Evolutionary conservation across 139 green algal species (phyloP), one percentile per base, ranked within the genome.

Genomic region (Chlamydomonas sphaeroides): DNA sequence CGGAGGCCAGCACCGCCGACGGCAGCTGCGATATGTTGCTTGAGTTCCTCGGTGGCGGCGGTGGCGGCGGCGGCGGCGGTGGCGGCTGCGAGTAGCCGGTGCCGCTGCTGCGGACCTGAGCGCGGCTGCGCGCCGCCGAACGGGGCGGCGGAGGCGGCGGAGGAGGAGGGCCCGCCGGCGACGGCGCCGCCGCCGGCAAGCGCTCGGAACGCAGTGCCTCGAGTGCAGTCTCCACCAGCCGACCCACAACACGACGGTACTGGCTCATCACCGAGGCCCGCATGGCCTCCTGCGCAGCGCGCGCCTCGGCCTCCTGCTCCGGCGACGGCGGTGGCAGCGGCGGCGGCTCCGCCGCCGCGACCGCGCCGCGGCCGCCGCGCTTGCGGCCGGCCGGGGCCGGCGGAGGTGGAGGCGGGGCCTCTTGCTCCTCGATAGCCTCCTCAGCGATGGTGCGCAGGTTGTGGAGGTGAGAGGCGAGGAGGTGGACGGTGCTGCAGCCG

Each of bases 381-480:
- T 63, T 67, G 61, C 3, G n/a, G 61, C 21, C 28, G n/a, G n/a
- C n/a, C n/a, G n/a, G n/a, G 53, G 53, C 53, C n/a, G n/a, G 65
- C 48, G 69, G n/a, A 39, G 28, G 45, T n/a, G 15, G 76, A 62
- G 3, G 76, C 68, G 32, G 68, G 23, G 32, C 49, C 6, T 26
- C 25, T 17, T 11, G 38, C 18, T 61, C 35, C 14, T 51, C 65
- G 49, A 59, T 61, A 3, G 85, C 81, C 4, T 87, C 85, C 33
- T 86, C 79, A 20, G 73, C 79, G 73, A 89, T 84, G 59, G 71
- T 71, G 28, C 79, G 67, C 35, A 89, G 74, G 73, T 89, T 89
- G 79, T 89, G 85, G 10, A 89, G 72, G 57, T 87, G 85, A n/a
- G 65, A 71, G 35, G 85, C 79, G 0, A 89, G 79, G 68, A 89